phyloP scores from a whole-genome alignment of 2,329 filamentous ascomycete genomes.

The Chrysosporium queenslandicum region DNA sequence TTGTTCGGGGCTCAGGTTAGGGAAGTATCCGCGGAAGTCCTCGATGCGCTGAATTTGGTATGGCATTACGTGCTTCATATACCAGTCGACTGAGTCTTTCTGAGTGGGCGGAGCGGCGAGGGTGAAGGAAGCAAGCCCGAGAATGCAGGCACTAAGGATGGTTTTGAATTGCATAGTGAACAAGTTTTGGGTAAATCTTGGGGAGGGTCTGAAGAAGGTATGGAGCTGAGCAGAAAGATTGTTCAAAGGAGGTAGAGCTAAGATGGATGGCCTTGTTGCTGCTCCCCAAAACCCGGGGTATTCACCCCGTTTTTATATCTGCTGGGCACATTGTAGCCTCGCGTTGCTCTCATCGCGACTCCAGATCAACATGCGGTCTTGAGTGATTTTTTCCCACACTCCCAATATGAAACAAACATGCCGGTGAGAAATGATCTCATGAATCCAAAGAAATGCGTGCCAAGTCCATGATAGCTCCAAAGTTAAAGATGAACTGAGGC shows the following conservation, averaged over 20 bases:
- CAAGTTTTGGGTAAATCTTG: no score
- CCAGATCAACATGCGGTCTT: conserved; percentile 1
- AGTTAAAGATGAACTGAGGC: background rate
- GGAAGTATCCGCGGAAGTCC: conserved; percentile 1
- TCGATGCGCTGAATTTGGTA: background rate
- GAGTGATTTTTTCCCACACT: background rate
- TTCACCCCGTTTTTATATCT: background rate
- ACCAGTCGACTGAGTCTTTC: background rate
- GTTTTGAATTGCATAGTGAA: conserved; percentile 8
- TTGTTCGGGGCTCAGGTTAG: conserved; percentile 1
- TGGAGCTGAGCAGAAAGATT: background rate
- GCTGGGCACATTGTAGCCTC: no score
- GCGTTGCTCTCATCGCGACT: background rate
- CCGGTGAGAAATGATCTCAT: background rate
- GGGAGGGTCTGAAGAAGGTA: background rate
- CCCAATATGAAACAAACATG: background rate
- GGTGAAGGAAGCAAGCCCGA: conserved; percentile 1
- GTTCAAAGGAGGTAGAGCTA: background rate
- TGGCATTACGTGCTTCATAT: conserved; percentile 1
- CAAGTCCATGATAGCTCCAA: background rate
- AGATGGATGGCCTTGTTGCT: background rate
- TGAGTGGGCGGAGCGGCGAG: background rate
- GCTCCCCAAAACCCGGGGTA: conserved; percentile 3
- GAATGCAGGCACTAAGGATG: conserved; percentile 3
- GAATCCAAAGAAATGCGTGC: background rate